phyloP scores from a whole-genome alignment of 768 basidiomycete species.

The Macrocybe gigantea region DNA sequence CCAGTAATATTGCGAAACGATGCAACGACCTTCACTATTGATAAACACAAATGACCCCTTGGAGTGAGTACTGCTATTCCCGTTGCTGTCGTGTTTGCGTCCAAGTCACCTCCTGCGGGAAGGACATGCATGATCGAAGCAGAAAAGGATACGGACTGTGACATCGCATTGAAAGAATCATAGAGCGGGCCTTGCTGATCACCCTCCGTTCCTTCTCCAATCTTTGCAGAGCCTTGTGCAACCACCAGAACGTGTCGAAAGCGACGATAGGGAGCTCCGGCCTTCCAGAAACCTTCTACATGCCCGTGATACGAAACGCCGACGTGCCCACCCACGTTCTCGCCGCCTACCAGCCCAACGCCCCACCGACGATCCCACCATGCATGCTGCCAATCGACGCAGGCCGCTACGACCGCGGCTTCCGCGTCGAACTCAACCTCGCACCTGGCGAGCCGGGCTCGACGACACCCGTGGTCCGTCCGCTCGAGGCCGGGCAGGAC shows the following conservation, averaged over 20 bases:
- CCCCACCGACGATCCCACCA: constrained; percentile 21
- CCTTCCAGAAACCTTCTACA: constrained; percentile 39
- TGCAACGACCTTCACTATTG: constrained; percentile 27
- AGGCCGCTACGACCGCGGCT: constrained; percentile 34
- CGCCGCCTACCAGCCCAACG: constrained; percentile 32
- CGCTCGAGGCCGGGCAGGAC: neutral
- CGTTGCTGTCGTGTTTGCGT: too few species aligned
- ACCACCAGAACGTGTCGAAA: constrained; percentile 34
- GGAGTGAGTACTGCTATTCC: constrained; percentile 20
- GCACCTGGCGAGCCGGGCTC: constrained; percentile 26
- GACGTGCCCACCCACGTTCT: constrained; percentile 54
- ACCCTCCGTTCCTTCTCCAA: neutral
- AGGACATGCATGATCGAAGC: too few species aligned
- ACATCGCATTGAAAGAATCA: too few species aligned
- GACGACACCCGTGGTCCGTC: constrained; percentile 24
- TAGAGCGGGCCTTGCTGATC: too few species aligned
- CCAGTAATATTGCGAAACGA: too few species aligned
- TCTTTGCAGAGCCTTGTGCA: constrained; percentile 34
- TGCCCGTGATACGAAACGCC: constrained; percentile 39
- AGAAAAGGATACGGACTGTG: too few species aligned
- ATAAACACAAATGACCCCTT: constrained; percentile 22
- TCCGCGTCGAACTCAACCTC: constrained; percentile 30
- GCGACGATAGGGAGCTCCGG: constrained; percentile 11
- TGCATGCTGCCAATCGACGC: constrained; percentile 50
- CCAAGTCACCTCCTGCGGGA: too few species aligned